Evolutionary conservation across 2,329 filamentous ascomycete genomes (phyloP), one percentile per base, ranked within the genome.

Genomic region (Lasiodiplodia sp.): DNA sequence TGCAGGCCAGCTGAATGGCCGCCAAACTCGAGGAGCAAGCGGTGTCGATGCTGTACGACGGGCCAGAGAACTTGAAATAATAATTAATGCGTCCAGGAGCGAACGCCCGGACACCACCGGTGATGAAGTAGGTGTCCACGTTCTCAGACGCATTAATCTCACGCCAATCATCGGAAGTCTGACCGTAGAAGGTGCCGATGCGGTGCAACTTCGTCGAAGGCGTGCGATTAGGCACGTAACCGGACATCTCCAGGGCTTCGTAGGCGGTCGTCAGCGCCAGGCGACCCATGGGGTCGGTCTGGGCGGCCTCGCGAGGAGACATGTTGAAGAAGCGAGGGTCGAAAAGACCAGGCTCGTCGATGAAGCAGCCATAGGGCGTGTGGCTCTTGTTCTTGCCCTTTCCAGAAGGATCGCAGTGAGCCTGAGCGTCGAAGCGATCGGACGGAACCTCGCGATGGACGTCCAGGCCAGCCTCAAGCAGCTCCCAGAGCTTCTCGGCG

Each of bases 251-350:
- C 58, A 96, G 84, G 0, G 92, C 92, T 75, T 95, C 92, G 73
- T 93, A 95, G 0, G 91, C 91, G 2, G 92, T 93, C 10, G 90
- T 87, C 25, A 96, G 81, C 3, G 91, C 90, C 72, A 94, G 84
- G 73, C 92, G 87, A 77, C 93, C 92, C 86, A 93, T 93, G 0
- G 92, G 92, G 76, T 95, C 92, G 1, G 91, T 93, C 76, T 94
- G 91, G 64, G 88, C 87, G 34, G 92, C 92, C 79, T 95, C 92
- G 73, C 91, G 88, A 6, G 92, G 91, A 44, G 91, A 94, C 89
- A 95, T 94, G 79, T 93, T 93, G 86, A 95, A 95, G 81, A 95
- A 94, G 0, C 90, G 85, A n/a, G 91, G 89, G 73, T 95, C 92
- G 75, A 95, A 95, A 58, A 91, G 83, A 67, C 91, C 91, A 0